Conservation (phyloP, 2,329 filamentous ascomycete species). For the Aotearoamyces nothofagi region DNA sequence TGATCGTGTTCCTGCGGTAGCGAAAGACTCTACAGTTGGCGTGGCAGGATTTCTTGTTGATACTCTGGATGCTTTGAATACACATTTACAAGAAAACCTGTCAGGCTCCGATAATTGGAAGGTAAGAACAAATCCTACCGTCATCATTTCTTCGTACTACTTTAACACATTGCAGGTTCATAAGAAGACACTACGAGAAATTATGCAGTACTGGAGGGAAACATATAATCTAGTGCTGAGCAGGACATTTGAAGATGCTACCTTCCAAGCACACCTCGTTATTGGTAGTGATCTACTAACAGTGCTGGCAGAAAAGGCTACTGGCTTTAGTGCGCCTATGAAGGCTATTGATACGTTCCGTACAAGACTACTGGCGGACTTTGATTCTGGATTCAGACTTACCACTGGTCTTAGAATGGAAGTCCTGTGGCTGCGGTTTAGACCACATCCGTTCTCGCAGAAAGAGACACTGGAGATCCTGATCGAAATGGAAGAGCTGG, state of each 20-base stretch:
- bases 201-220: slow-evolving; percentile 38
- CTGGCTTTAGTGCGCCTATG: slow-evolving; percentile 3
- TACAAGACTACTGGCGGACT: slow-evolving; percentile 33
- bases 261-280: slow-evolving; percentile 46
- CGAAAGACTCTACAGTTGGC: slow-evolving; percentile 44
- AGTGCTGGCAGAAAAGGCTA: background rate
- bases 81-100: slow-evolving; percentile 25
- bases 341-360: slow-evolving; percentile 11
- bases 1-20: slow-evolving; percentile 35
- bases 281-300: slow-evolving; percentile 18
- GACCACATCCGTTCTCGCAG: slow-evolving; percentile 42
- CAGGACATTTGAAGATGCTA: slow-evolving; percentile 40
- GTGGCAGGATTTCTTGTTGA: slow-evolving; percentile 34
- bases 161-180: slow-evolving; percentile 9
- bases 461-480: slow-evolving; percentile 29
- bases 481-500: slow-evolving; percentile 37
- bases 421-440: slow-evolving; percentile 56
- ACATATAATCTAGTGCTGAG: slow-evolving; percentile 32
- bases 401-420: slow-evolving; percentile 71
- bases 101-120: slow-evolving; percentile 16
- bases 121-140: slow-evolving; percentile 4
- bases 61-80: slow-evolving; percentile 25
- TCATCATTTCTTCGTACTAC: too few species aligned
- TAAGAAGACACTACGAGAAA: slow-evolving; percentile 22
- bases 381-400: slow-evolving; percentile 56